These are phyloP conservation scores for Penicillium maclennaniae DNA, from an alignment of 495 filamentous ascomycete species.

Conservation along the genomic window DNA sequence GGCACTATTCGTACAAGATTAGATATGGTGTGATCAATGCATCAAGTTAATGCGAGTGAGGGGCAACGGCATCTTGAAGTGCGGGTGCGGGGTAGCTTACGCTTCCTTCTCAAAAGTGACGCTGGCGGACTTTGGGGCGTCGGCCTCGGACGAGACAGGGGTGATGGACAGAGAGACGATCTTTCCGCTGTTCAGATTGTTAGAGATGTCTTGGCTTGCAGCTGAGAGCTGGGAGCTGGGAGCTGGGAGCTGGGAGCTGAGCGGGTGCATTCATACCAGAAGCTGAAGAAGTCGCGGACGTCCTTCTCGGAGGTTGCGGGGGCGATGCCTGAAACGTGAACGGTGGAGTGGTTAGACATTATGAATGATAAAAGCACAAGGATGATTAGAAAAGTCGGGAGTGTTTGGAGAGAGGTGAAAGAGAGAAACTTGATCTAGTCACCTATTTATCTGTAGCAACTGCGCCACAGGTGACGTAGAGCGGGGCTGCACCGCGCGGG, in stretches of 20 bases:
- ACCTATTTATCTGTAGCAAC: constrained; percentile 11
- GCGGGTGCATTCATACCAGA: constrained; percentile 66
- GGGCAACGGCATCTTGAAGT: constrained; percentile 6
- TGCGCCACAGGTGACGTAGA: constrained; percentile 34
- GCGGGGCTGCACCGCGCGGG: constrained; percentile 27
- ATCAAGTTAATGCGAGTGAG: not conserved
- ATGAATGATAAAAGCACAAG: constrained; percentile 7
- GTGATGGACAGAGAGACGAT: constrained; percentile 78
- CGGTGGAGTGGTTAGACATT: constrained; percentile 48
- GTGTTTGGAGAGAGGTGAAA: not conserved
- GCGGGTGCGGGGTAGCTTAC: constrained; percentile 42
- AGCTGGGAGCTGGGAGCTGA: not conserved
- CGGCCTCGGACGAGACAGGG: constrained; percentile 52
- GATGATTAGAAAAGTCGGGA: not conserved
- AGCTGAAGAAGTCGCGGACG: constrained; percentile 95
- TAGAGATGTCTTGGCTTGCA: constrained; percentile 15
- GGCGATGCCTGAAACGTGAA: constrained; percentile 75
- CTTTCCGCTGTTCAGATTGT: constrained; percentile 67
- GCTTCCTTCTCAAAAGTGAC: constrained; percentile 96
- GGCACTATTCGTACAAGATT: constrained; percentile 43
- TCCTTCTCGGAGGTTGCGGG: constrained; percentile 78
- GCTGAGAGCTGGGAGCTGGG: not conserved
- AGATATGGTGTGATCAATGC: not conserved
- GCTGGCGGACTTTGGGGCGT: constrained; percentile 69
- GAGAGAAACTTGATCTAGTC: constrained; percentile 3